Conservation (phyloP, 257 asterid species). For the Solanum lycopersicoides region DNA sequence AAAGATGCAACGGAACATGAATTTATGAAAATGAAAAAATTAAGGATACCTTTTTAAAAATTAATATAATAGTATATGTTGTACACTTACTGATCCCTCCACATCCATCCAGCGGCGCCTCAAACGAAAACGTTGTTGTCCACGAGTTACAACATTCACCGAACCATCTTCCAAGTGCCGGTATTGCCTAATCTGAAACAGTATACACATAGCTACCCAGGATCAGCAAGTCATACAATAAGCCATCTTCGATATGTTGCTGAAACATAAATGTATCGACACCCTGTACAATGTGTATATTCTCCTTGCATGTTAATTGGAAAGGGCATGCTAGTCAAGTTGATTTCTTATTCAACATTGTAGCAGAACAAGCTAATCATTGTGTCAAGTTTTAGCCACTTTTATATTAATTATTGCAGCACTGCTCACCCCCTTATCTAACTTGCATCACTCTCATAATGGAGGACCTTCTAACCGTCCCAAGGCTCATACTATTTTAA, state of each 20-base stretch:
- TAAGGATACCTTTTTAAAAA: neutral
- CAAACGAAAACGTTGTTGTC: conserved; percentile 89
- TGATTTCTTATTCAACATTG: too few relatives aligned
- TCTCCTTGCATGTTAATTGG: neutral
- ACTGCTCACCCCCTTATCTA: neutral
- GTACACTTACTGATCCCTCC: conserved; percentile 70
- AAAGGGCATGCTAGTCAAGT: neutral
- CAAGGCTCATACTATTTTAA: neutral
- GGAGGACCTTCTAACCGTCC: neutral
- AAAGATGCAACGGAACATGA: neutral
- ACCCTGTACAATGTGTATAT: neutral
- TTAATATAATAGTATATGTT: neutral
- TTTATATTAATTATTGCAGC: neutral
- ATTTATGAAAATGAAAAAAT: neutral
- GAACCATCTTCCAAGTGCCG: conserved; percentile 92
- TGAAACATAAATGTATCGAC: neutral
- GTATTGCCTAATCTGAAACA: conserved; percentile 72
- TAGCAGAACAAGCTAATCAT: neutral
- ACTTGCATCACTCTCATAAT: neutral
- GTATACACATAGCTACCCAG: neutral
- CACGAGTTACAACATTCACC: conserved; percentile 81
- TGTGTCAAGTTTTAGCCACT: neutral
- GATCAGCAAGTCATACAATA: neutral
- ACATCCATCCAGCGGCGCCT: conserved; percentile 74
- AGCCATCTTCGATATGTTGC: neutral